These are phyloP conservation scores for Lobosporangium transversale DNA, from an alignment of 192 early-diverging fungal genomes.

Conservation along the genomic window DNA sequence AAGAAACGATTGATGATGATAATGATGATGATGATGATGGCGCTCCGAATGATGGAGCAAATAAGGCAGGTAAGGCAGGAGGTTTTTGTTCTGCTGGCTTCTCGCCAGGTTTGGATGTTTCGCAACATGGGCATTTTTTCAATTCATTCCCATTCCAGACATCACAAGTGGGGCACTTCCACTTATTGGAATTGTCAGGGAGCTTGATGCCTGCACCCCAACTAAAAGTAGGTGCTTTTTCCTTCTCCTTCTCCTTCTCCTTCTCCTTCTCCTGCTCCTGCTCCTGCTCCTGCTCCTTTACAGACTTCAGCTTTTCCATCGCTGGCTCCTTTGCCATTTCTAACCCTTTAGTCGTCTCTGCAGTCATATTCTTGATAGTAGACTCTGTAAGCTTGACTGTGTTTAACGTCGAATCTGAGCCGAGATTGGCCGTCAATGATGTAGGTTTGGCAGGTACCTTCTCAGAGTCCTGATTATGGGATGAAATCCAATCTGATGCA, in stretches of 20 bases:
- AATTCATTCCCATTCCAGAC: conserved; percentile 11
- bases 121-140: conserved; percentile 33
- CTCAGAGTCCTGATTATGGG: neutral
- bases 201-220: conserved; percentile 10
- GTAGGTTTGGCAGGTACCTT: neutral
- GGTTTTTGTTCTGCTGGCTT: neutral
- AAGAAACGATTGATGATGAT: neutral
- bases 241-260: neutral
- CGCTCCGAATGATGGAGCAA: conserved; percentile 3
- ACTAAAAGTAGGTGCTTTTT: neutral
- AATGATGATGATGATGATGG: neutral
- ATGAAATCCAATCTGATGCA: neutral
- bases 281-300: conserved; percentile 1
- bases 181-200: conserved; percentile 22
- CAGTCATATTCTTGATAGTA: too few relatives aligned
- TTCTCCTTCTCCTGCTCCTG: neutral
- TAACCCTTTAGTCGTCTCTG: too few relatives aligned
- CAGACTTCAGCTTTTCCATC: conserved; percentile 2
- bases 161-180: conserved; percentile 45
- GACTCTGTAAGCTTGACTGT: neutral
- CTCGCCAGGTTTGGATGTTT: conserved; percentile 31
- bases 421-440: neutral
- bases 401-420: neutral
- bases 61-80: conserved; percentile 5
- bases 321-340: conserved; percentile 20